phyloP scores from a whole-genome alignment of 2,329 filamentous ascomycete species.

The Sclerotinia minor region DNA sequence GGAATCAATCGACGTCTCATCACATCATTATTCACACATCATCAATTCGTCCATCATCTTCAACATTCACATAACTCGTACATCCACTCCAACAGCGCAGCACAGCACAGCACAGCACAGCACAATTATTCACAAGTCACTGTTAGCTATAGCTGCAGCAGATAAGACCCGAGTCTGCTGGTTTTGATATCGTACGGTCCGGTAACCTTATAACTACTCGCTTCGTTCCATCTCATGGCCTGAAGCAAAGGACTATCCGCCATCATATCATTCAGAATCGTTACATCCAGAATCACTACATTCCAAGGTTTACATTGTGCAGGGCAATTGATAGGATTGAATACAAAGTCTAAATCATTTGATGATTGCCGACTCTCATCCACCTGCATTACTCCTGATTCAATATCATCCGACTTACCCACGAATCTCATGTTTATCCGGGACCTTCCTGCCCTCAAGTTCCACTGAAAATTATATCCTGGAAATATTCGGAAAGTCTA shows the following conservation, averaged over 20 bases:
- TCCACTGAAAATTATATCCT: background rate
- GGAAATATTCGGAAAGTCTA: background rate
- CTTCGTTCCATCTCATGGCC: background rate
- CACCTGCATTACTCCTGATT: background rate
- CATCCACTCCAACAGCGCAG: background rate
- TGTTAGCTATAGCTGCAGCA: background rate
- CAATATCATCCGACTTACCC: conserved; percentile 7
- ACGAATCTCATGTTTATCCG: background rate
- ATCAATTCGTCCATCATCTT: too few relatives aligned
- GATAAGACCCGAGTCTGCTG: background rate
- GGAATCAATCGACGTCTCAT: background rate
- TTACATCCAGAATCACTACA: too few relatives aligned
- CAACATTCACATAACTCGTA: background rate
- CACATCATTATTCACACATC: background rate
- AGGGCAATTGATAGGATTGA: background rate
- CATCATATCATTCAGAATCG: background rate
- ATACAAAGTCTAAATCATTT: background rate
- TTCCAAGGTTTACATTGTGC: background rate
- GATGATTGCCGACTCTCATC: background rate
- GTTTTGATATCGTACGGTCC: background rate
- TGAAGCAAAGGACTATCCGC: background rate
- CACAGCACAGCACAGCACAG: background rate
- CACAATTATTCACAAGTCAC: background rate
- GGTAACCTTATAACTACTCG: background rate
- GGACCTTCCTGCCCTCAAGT: background rate